Conservation (phyloP, 345 rosid genomes). For the Microcos paniculata region DNA sequence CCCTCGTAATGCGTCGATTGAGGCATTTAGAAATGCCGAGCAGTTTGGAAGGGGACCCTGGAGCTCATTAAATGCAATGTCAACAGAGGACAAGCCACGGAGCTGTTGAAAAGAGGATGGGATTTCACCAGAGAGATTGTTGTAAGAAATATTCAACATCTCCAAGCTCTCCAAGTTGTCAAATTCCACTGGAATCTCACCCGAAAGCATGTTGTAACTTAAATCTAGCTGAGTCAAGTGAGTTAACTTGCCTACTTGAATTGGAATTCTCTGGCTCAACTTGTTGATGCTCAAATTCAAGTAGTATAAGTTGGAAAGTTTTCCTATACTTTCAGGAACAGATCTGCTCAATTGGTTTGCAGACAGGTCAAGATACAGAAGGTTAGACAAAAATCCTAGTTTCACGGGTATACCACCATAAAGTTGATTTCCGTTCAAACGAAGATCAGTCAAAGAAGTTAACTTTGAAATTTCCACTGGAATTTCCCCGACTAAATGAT, state of each 20-base stretch:
- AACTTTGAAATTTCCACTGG: slow-evolving; percentile 21
- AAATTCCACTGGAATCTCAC: slow-evolving; percentile 28
- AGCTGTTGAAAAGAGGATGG: slow-evolving; percentile 26
- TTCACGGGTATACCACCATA: slow-evolving; percentile 29
- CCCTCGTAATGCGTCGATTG: slow-evolving; percentile 25
- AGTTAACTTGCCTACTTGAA: slow-evolving; percentile 28
- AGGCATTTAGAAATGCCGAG: slow-evolving; percentile 29
- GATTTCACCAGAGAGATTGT: slow-evolving; percentile 33
- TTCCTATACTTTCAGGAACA: slow-evolving; percentile 24
- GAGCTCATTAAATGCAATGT: slow-evolving; percentile 39
- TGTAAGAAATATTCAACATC: slow-evolving; percentile 37
- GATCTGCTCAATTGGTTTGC: slow-evolving; percentile 25
- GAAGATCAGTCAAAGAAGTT: slow-evolving; percentile 10
- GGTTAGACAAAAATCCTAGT: slow-evolving; percentile 19
- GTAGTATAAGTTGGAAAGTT: slow-evolving; percentile 18
- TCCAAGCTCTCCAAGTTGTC: slow-evolving; percentile 25
- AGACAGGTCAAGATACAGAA: slow-evolving; percentile 37
- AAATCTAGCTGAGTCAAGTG: slow-evolving; percentile 27
- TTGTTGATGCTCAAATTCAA: slow-evolving; percentile 37
- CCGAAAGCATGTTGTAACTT: slow-evolving; percentile 37
- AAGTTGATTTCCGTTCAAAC: slow-evolving; percentile 25
- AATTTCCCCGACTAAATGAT: slow-evolving; percentile 28
- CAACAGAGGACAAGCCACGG: slow-evolving; percentile 19
- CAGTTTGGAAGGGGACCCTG: slow-evolving; percentile 38
- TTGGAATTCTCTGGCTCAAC: slow-evolving; percentile 28